Conservation (phyloP, 2,329 filamentous ascomycete genomes). For the Epichloe scottii region DNA sequence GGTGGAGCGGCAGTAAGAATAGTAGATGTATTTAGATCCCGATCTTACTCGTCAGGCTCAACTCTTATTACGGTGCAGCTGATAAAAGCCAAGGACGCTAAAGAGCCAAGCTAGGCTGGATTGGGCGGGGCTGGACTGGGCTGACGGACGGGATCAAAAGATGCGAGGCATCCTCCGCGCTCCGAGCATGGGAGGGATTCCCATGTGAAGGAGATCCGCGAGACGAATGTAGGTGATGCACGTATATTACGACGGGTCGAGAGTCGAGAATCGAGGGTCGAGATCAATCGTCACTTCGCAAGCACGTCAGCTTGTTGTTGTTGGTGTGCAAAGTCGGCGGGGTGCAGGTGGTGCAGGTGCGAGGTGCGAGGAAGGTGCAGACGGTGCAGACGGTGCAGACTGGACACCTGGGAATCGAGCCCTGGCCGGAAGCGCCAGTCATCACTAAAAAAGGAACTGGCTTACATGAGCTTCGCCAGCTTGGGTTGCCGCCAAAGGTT, state of each 20-base stretch:
- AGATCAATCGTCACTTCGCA: background rate
- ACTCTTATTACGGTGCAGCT: background rate
- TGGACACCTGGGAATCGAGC: too few species aligned
- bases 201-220: background rate
- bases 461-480: too few species aligned
- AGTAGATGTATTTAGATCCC: background rate
- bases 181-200: conserved; percentile 1
- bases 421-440: too few species aligned
- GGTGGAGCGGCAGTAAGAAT: background rate
- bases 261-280: background rate
- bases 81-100: background rate
- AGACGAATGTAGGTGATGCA: background rate
- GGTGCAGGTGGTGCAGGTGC: background rate
- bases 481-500: too few species aligned
- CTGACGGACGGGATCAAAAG: background rate
- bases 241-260: background rate
- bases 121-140: background rate
- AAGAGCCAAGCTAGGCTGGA: background rate
- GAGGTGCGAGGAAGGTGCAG: background rate
- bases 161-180: conserved; percentile 3
- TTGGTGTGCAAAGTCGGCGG: background rate
- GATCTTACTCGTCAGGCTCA: background rate
- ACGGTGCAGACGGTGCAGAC: background rate
- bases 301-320: background rate
- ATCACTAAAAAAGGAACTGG: too few species aligned